Evolutionary conservation across 2,329 filamentous ascomycete species (phyloP).

Genomic region (Apiospora malaysiana): DNA sequence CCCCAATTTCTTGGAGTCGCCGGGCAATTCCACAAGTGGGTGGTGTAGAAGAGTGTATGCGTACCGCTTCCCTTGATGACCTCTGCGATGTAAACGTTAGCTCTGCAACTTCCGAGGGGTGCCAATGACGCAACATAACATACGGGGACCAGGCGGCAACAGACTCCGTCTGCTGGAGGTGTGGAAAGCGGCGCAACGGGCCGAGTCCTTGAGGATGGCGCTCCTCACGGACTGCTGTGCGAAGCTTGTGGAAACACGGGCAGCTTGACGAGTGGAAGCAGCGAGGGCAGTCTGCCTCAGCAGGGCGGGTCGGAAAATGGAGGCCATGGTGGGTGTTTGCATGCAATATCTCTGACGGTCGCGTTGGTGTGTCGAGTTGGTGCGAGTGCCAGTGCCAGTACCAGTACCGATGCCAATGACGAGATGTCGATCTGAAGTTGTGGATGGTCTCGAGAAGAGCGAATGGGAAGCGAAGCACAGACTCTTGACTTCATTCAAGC

Average conservation of each 20-base stretch:
- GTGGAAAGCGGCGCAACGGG: conserved; percentile 82
- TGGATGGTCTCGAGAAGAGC: conserved; percentile 1
- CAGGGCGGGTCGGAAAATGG: conserved; percentile 59
- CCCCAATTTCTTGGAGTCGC: not conserved
- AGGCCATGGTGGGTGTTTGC: conserved; percentile 53
- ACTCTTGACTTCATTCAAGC: conserved; percentile 7
- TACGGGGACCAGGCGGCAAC: conserved; percentile 86
- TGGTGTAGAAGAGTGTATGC: conserved; percentile 26
- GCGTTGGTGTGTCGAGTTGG: not conserved
- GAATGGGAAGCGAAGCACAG: conserved; percentile 13
- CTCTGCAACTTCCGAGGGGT: not conserved
- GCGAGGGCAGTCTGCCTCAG: conserved; percentile 58
- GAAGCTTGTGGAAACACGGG: conserved; percentile 37
- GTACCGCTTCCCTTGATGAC: conserved; percentile 76
- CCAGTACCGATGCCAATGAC: not conserved
- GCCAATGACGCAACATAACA: conserved; percentile 54
- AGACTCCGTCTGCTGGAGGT: conserved; percentile 77
- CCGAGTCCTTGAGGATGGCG: conserved; percentile 43
- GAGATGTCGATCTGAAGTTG: not conserved
- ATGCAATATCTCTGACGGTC: not conserved
- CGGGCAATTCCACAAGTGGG: not conserved
- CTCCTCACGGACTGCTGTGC: conserved; percentile 38
- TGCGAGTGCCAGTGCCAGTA: not conserved
- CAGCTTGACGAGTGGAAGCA: conserved; percentile 46
- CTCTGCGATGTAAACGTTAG: conserved; percentile 64